Base-by-base conservation (phyloP, 1,284 basidiomycete species). In the Dichomitus squalens region DNA sequence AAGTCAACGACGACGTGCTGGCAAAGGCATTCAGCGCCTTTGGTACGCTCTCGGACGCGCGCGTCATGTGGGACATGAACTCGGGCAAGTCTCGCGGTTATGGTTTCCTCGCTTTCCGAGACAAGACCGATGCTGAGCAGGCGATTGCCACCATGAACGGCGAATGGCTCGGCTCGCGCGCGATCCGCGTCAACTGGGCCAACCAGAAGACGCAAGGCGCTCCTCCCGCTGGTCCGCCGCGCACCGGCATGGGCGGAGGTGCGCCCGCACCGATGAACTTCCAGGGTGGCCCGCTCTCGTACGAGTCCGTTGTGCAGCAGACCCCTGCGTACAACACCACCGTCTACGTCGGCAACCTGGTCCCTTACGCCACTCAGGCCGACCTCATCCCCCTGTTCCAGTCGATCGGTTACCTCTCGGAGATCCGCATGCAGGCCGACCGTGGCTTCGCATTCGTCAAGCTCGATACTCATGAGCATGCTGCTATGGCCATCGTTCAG, bases 1-100 rank as follows among this genome's bases (percentile, higher is more conserved):
- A 99, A 73, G 95, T 99, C 70, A 98, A 95, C 73, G 96, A 99
- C 72, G 93, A 95, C n/a, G 91, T 96, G 52, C 87, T 99, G 55
- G 90, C 80, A 52, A 96, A 98, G 76, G 96, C 96, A 16, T 99
- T 99, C 79, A 87, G 86, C 65, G 92, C 93, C 38, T 98, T 98
- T 72, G 93, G 95, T 35, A 93, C 90, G 55, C 82, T 99, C 74
- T 95, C 92, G 57, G 96, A 99, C 74, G 96, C 96, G 48, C 87
- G 96, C 47, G 96, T 99, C 66, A 99, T 99, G 96, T 98, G 96
- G 95, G 96, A 99, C 74, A 96, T 97, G 93, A 96, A 96, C 79
- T 97, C 95, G 57, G 96, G 96, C 65, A 98, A 98, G 79, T 96
- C 93, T 71, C 88, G 93, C 67, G 93, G 95, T 40, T 97, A 95